Base-by-base conservation (phyloP, 1,284 basidiomycete genomes). In the Ceratobasidium sp. region DNA sequence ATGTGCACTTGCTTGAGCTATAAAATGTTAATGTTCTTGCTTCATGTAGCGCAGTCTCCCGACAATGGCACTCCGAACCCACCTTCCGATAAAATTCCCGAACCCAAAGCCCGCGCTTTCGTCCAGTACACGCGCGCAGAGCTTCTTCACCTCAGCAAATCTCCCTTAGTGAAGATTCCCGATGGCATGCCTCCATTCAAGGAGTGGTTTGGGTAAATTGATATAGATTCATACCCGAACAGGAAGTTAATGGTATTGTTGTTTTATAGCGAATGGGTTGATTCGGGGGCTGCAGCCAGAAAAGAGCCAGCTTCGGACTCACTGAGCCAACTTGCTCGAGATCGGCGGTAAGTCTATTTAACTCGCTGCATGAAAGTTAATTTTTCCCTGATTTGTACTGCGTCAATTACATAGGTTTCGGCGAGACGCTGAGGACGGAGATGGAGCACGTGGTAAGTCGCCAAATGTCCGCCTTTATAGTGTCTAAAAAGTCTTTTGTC, bases 181-280 rank as follows among this genome's bases (percentile, higher is more conserved):
- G 83, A 86, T 79, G 89, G 88, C 80, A 95, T 96, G 94, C 94
- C 94, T 68, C 85, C 90, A 59, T 86, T 96, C 76, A 94, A 92
- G 85, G 90, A 92, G 64, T 96, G 95, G 95, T 96, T 95, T 85
- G 95, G 95, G 94, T 96, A 84, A 79, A 91, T 85, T 80, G 84
- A n/a, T n/a, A n/a, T n/a, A n/a, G n/a, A n/a, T n/a, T n/a, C n/a
- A n/a, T n/a, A n/a, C n/a, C n/a, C n/a, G n/a, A n/a, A n/a, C n/a
- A n/a, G n/a, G n/a, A n/a, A 89, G 80, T 92, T 93, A 64, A 40
- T 62, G 59, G 33, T 38, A 42, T 65, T 78, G 23, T 17, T 44
- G n/a, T n/a, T n/a, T n/a, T n/a, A n/a, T n/a, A 69, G 62, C n/a
- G 66, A 62, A n/a, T 65, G 62, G 44, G 56, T 38, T 42, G 66